phyloP scores from a whole-genome alignment of 1,139 yeast genomes.

The Geotrichum restrictum region DNA sequence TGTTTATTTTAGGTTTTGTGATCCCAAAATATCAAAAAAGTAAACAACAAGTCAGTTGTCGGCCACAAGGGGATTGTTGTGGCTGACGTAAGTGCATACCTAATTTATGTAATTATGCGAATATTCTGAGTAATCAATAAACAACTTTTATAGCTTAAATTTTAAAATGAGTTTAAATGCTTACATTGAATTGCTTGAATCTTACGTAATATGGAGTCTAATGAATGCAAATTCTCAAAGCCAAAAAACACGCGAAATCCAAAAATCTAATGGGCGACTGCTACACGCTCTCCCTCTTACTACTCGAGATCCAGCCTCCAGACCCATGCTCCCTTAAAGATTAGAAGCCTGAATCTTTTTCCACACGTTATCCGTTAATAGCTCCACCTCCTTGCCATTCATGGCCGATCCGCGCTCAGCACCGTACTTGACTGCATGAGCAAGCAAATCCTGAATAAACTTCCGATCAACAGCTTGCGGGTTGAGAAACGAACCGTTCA shows the following conservation, averaged over 20 bases:
- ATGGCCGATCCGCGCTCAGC: slow-evolving; percentile 44
- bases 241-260: no score
- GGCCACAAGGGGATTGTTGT: background rate
- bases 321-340: no score
- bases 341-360: slow-evolving; percentile 27
- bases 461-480: slow-evolving; percentile 70
- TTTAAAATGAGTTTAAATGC: no score
- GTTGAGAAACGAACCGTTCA: slow-evolving; percentile 58
- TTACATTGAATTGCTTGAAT: no score
- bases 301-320: no score
- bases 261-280: no score
- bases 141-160: no score
- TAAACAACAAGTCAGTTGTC: background rate
- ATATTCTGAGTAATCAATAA: no score
- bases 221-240: no score
- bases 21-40: background rate
- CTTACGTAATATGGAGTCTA: no score
- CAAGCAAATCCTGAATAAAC: slow-evolving; percentile 67
- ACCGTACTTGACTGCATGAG: slow-evolving; percentile 72
- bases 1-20: background rate
- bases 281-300: no score
- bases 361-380: slow-evolving; percentile 54
- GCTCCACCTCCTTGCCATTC: slow-evolving; percentile 43
- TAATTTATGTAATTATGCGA: background rate
- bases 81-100: background rate